Evolutionary conservation across 371 early-diverging fungal genomes (phyloP).

Genomic region (Mortierella sp.): DNA sequence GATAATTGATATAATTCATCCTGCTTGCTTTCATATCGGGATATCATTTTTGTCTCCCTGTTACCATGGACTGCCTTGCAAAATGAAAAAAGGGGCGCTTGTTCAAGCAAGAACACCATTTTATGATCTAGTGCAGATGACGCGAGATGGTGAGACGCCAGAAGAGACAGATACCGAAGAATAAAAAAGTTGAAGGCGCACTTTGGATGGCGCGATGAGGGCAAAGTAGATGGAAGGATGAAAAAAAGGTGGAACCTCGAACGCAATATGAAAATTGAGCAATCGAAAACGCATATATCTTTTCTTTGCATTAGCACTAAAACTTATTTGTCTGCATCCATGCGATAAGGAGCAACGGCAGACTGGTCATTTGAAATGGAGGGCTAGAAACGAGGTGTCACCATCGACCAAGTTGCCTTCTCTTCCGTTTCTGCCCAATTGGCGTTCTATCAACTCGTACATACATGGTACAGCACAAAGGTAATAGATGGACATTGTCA

Average conservation of each 20-base stretch:
- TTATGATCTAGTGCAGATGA: conserved; percentile 20
- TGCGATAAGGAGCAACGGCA: not conserved
- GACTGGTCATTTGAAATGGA: not conserved
- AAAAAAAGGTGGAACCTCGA: not conserved
- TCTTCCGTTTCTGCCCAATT: not conserved
- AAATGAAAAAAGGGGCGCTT: not conserved
- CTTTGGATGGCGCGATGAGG: conserved; percentile 22
- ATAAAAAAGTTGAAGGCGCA: not conserved
- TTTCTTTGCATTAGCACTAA: not conserved
- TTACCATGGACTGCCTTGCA: not conserved
- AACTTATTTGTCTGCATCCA: not conserved
- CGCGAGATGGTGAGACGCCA: conserved; percentile 37
- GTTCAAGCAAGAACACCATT: not conserved
- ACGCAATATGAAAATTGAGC: not conserved
- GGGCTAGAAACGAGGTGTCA: not conserved
- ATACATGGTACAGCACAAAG: not conserved
- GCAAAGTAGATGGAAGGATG: conserved; percentile 7
- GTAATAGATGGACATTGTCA: not conserved
- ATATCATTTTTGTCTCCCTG: not conserved
- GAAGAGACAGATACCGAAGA: conserved; percentile 11
- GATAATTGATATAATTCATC: not conserved
- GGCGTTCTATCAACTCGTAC: not conserved
- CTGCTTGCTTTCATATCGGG: not conserved
- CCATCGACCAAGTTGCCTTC: not conserved
- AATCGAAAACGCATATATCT: not conserved